Percentiles rank a stretch among this genome's conserved stretches.
Conservation (phyloP, 2,329 filamentous ascomycete genomes). For the Uncinocarpus reesii region DNA sequence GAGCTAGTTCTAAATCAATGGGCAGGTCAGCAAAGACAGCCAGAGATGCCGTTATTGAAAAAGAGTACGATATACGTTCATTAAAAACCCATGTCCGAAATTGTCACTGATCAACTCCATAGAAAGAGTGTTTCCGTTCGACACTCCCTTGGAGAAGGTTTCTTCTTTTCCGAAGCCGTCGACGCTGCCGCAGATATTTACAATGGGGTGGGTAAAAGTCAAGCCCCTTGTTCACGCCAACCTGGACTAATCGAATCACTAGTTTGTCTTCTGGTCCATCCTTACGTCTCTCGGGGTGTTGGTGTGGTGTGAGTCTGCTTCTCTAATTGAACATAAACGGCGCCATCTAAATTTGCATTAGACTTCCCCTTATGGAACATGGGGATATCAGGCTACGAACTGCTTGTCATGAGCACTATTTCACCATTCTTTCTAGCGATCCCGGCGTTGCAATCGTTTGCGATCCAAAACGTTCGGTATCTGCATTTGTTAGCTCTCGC, state of each 20-base stretch:
- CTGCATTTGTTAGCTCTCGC: constrained; percentile 67
- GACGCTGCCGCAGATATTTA: constrained; percentile 84
- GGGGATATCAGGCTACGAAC: constrained; percentile 96
- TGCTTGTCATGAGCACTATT: constrained; percentile 71
- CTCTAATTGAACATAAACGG: not conserved
- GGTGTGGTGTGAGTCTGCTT: constrained; percentile 70
- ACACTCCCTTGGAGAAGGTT: constrained; percentile 58
- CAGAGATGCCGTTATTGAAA: constrained; percentile 49
- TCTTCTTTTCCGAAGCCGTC: constrained; percentile 62
- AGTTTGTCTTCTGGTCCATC: constrained; percentile 95
- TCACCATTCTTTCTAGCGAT: constrained; percentile 71
- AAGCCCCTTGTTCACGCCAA: not conserved
- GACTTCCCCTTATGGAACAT: constrained; percentile 98
- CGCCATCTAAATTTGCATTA: constrained; percentile 29
- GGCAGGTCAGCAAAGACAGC: constrained; percentile 42
- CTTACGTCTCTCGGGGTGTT: constrained; percentile 78
- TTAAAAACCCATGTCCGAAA: not conserved
- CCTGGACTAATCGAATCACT: constrained; percentile 21
- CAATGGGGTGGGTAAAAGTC: constrained; percentile 57
- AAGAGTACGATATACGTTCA: constrained; percentile 54
- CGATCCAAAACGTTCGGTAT: constrained; percentile 57
- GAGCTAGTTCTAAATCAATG: constrained; percentile 29
- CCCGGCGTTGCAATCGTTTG: constrained; percentile 54
- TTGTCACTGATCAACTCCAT: constrained; percentile 20
- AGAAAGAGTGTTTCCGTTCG: constrained; percentile 67